Percentiles rank a stretch among this genome's conserved stretches.
phyloP scores from a whole-genome alignment of 2,329 filamentous ascomycete species.

The Penicillium fuscoglaucum region DNA sequence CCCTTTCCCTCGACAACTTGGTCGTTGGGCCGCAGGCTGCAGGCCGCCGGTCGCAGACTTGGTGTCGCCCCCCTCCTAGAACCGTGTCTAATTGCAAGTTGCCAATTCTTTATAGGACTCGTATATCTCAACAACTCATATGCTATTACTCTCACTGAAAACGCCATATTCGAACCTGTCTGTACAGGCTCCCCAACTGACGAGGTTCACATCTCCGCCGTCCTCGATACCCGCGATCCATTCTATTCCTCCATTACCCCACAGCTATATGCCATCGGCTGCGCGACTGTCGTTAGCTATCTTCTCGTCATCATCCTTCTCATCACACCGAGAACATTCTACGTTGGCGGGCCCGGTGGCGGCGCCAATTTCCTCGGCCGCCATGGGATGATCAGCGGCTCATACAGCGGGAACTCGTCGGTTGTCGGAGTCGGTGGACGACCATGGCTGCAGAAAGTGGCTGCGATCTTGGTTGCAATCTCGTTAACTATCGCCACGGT shows the following conservation, averaged over 20 bases:
- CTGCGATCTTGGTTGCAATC: constrained; percentile 65
- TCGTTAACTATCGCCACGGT: constrained; percentile 91
- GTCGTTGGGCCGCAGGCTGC: neutral
- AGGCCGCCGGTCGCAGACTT: neutral
- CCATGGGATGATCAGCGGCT: constrained; percentile 81
- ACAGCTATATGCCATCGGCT: constrained; percentile 88
- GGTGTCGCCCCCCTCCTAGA: neutral
- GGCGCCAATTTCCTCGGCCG: constrained; percentile 74
- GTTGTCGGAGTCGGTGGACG: constrained; percentile 85
- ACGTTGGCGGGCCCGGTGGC: constrained; percentile 69
- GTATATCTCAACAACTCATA: constrained; percentile 45
- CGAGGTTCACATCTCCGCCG: constrained; percentile 45
- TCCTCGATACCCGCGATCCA: constrained; percentile 73
- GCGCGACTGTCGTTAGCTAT: constrained; percentile 87
- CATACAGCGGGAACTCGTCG: constrained; percentile 62
- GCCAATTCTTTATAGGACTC: constrained; percentile 32
- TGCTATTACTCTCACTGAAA: constrained; percentile 47
- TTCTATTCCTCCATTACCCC: constrained; percentile 95
- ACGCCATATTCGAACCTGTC: constrained; percentile 52
- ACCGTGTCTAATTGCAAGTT: constrained; percentile 2
- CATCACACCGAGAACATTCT: constrained; percentile 90
- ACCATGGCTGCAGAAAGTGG: constrained; percentile 84
- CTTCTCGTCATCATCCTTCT: constrained; percentile 91
- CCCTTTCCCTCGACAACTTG: neutral
- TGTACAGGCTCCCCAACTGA: constrained; percentile 46